phyloP scores from a whole-genome alignment of 148 eudicot species.

The Arctostaphylos glauca region DNA sequence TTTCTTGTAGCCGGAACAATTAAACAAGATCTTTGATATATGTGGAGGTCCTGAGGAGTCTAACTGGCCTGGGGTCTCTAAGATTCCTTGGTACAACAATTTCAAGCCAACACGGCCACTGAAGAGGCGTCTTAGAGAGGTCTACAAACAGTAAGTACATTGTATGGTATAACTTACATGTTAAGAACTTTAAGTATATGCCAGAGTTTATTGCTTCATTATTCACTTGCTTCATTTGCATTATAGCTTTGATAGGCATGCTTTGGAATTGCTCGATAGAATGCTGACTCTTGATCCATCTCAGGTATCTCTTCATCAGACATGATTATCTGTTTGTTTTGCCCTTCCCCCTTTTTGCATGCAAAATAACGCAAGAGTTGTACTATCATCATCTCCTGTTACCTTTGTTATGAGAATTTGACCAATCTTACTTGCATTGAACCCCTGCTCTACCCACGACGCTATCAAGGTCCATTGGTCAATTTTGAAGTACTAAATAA shows the following conservation, averaged over 20 bases:
- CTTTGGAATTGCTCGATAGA: conserved; percentile 79
- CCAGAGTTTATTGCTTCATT: neutral
- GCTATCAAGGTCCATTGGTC: neutral
- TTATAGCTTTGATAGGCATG: conserved; percentile 80
- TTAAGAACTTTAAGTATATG: neutral
- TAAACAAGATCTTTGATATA: conserved; percentile 78
- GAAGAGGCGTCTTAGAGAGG: conserved; percentile 77
- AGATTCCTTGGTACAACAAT: conserved; percentile 79
- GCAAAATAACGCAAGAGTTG: neutral
- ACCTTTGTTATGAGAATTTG: neutral
- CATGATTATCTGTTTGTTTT: neutral
- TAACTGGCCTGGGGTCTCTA: conserved; percentile 92
- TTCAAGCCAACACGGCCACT: conserved; percentile 74
- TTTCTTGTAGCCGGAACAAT: conserved; percentile 72
- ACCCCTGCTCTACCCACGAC: neutral
- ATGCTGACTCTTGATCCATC: conserved; percentile 92
- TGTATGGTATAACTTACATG: neutral
- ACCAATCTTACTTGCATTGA: neutral
- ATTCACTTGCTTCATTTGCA: conserved; percentile 9
- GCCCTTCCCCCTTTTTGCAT: neutral
- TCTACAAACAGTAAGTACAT: conserved; percentile 69
- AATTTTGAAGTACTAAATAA: neutral
- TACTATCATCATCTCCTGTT: neutral
- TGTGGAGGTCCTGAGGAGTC: conserved; percentile 91
- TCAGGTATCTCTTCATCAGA: conserved; percentile 41